Percentiles rank a stretch among this genome's conserved stretches.
Conservation (phyloP, 768 basidiomycete genomes). For the Chalciporus chontae region DNA sequence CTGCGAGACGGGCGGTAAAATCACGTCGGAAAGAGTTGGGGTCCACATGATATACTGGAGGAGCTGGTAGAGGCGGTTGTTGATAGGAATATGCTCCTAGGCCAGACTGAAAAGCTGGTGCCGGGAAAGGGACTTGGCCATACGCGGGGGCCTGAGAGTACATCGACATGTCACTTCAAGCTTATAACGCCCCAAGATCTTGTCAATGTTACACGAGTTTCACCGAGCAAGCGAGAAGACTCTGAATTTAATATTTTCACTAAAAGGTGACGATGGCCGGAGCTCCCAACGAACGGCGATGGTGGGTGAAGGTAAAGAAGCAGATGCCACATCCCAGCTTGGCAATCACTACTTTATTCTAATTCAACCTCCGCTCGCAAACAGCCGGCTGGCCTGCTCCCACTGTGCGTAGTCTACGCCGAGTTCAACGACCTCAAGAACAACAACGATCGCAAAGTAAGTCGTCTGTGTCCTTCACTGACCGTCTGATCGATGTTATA, state of each 20-base stretch:
- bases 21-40: constrained; percentile 76
- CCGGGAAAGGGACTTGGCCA: constrained; percentile 52
- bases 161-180: constrained; percentile 51
- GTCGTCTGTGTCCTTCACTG: constrained; percentile 7
- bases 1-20: constrained; percentile 66
- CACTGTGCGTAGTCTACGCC: neutral
- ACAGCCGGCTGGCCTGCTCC: constrained; percentile 17
- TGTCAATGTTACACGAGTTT: constrained; percentile 32
- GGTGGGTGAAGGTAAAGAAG: constrained; percentile 46
- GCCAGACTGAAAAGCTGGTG: constrained; percentile 45
- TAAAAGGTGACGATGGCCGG: constrained; percentile 43
- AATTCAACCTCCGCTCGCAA: constrained; percentile 37
- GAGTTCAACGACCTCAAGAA: constrained; percentile 25
- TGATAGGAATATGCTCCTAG: constrained; percentile 46
- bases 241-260: constrained; percentile 47
- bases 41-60: constrained; percentile 52
- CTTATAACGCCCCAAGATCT: constrained; percentile 33
- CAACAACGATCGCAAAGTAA: constrained; percentile 26
- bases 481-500: neutral
- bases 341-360: constrained; percentile 23
- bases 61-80: constrained; percentile 39
- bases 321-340: constrained; percentile 18
- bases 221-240: constrained; percentile 32
- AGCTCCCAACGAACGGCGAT: constrained; percentile 38
- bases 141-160: constrained; percentile 60